Base-by-base conservation (phyloP, 1,284 basidiomycete species). In the Acaromyces ingoldii region DNA sequence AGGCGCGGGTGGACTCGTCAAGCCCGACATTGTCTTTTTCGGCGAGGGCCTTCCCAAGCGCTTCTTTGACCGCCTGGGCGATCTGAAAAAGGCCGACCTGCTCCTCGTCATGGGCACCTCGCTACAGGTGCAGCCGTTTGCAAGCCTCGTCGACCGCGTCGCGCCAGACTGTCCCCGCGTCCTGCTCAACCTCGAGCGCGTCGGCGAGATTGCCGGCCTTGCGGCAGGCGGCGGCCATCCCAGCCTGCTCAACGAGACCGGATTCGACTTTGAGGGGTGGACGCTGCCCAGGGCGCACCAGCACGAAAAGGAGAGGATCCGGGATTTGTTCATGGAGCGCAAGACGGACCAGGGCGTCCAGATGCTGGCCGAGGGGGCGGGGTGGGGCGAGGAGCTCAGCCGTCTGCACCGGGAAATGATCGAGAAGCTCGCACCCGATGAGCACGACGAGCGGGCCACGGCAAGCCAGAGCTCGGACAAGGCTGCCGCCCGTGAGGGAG, bases 91-190 rank as follows among this genome's bases (percentile, higher is more conserved):
- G 19, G 88, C 88, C 2, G 90, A 97, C 75, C 80, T 97, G 9
- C 82, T 97, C 17, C 84, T 97, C 62, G 84, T 96, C 26, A 85
- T 97, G 62, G 93, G 93, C 24, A 97, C 93, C 0, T 93, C 90
- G 2, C 81, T 93, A 9, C 51, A 60, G 4, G 81, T 81, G 1
- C 78, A 81, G 22, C 82, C 82, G 1, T 83, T 82, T 62, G 81
- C 81, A 2, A 76, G 76, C 1, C 72, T 83, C 1, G 74, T 81
- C 17, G 68, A 79, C 53, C 65, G 72, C 9, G 81, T 81, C 4
- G 63, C 74, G 0, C 26, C 56, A 2, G 25, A 51, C 9, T 78
- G 76, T 25, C 81, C 81, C 0, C 72, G 81, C 0, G 28, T 81
- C 10, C 74, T 82, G 9, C 78, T 82, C 67, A 82, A 83, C 65